Evolutionary conservation across 2,329 filamentous ascomycete species (phyloP).

Genomic region (Fusarium haematococcum): DNA sequence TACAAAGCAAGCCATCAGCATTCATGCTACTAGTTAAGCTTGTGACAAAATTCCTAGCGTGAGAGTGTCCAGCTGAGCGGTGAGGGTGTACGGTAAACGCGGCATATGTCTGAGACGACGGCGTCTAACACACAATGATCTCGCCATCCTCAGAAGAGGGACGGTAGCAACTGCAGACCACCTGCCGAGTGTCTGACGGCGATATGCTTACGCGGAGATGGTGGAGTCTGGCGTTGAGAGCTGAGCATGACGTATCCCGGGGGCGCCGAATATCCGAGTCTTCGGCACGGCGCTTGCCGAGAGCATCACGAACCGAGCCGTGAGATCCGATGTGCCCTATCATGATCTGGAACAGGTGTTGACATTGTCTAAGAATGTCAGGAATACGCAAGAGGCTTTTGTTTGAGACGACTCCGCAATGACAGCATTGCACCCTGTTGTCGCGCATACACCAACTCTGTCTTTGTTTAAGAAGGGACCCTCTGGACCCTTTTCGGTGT

Average conservation of each 20-base stretch:
- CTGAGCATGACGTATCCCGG: slow-evolving; percentile 9
- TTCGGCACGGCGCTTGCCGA: slow-evolving; percentile 31
- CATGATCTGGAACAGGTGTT: neutral
- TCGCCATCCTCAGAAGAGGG: neutral
- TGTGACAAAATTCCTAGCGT: neutral
- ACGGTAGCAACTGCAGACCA: neutral
- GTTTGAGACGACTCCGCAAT: neutral
- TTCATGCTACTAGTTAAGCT: neutral
- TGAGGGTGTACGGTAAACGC: slow-evolving; percentile 13
- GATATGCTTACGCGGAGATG: neutral
- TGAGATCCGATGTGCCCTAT: slow-evolving; percentile 28
- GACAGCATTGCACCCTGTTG: neutral
- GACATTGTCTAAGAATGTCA: neutral
- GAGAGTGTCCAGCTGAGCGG: neutral
- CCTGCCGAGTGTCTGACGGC: neutral
- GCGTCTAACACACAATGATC: neutral
- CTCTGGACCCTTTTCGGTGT: slow-evolving; percentile 8
- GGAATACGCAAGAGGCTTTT: slow-evolving; percentile 8
- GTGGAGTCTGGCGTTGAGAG: slow-evolving; percentile 17
- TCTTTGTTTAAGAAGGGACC: neutral
- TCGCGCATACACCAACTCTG: neutral
- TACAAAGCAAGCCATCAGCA: neutral
- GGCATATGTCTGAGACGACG: slow-evolving; percentile 8
- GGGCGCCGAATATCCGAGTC: slow-evolving; percentile 35
- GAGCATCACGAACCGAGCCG: slow-evolving; percentile 27